These are phyloP conservation scores for Heliamphora pulchella DNA, from an alignment of 179 eudicot species.

Conservation along the genomic window DNA sequence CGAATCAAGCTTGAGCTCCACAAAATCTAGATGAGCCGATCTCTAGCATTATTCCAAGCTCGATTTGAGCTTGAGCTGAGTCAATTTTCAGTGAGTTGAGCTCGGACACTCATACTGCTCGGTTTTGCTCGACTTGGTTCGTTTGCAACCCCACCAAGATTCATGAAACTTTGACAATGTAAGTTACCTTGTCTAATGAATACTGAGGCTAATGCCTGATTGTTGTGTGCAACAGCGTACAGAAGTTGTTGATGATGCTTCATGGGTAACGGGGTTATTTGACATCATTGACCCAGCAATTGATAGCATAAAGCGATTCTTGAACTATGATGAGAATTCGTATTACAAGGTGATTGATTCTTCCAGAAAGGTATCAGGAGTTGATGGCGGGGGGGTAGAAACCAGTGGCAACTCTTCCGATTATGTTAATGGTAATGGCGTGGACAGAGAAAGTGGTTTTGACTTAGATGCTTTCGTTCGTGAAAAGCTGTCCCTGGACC, in stretches of 20 bases:
- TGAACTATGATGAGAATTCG: slow-evolving; percentile 51
- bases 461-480: slow-evolving; percentile 59
- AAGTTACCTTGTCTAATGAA: background rate
- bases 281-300: slow-evolving; percentile 93
- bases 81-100: no score
- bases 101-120: no score
- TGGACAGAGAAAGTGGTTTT: slow-evolving; percentile 39
- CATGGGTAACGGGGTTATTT: slow-evolving; percentile 83
- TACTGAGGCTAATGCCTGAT: slow-evolving; percentile 9
- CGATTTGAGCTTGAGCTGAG: no score
- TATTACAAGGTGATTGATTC: slow-evolving; percentile 26
- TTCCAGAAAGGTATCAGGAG: slow-evolving; percentile 19
- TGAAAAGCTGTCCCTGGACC: slow-evolving; percentile 54
- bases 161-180: background rate
- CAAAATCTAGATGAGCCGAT: no score
- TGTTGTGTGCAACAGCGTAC: slow-evolving; percentile 61
- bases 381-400: slow-evolving; percentile 18
- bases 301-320: slow-evolving; percentile 63
- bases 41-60: no score
- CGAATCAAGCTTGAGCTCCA: no score
- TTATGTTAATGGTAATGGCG: background rate
- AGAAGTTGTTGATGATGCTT: slow-evolving; percentile 84
- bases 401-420: background rate
- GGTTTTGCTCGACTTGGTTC: no score
- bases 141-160: background rate